Conservation (phyloP, 306 rosid genomes). For the Lupinus albus region DNA sequence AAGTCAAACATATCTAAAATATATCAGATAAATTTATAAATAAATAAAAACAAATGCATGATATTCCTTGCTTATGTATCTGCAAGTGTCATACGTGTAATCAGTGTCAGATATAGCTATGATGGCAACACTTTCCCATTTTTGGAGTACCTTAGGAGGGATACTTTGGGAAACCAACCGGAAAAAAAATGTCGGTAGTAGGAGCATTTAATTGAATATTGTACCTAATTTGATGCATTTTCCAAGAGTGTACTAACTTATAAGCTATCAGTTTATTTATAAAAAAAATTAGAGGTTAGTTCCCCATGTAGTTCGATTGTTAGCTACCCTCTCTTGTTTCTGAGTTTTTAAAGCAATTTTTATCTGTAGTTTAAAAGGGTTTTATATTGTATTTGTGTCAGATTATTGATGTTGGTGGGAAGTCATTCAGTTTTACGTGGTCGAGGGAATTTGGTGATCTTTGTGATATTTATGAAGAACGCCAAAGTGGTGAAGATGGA, state of each 20-base stretch:
- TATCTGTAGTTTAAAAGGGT: conserved; percentile 31
- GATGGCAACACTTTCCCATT: too few relatives aligned
- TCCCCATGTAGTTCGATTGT: conserved; percentile 4
- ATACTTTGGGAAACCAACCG: too few relatives aligned
- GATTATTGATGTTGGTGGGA: conserved; percentile 95
- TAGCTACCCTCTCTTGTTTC: conserved; percentile 6
- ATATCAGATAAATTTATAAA: too few relatives aligned
- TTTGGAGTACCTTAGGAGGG: too few relatives aligned
- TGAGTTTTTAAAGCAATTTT: conserved; percentile 18
- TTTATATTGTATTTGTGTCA: conserved; percentile 44
- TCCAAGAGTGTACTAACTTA: conserved; percentile 1
- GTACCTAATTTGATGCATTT: conserved; percentile 32
- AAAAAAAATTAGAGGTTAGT: conserved; percentile 1
- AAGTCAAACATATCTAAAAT: too few relatives aligned
- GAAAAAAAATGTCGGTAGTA: not conserved
- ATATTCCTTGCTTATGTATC: too few relatives aligned
- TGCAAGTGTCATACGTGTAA: too few relatives aligned
- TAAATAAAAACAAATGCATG: too few relatives aligned
- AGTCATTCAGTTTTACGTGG: conserved; percentile 88
- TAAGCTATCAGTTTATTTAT: conserved; percentile 16
- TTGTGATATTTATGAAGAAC: conserved; percentile 88
- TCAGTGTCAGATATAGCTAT: too few relatives aligned
- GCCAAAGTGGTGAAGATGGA: conserved; percentile 75
- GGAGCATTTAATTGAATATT: not conserved
- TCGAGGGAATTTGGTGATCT: conserved; percentile 77